Evolutionary conservation across 805 yeast species (phyloP), one percentile per base, ranked within the genome.

Genomic region (Ogataea ramenticola): DNA sequence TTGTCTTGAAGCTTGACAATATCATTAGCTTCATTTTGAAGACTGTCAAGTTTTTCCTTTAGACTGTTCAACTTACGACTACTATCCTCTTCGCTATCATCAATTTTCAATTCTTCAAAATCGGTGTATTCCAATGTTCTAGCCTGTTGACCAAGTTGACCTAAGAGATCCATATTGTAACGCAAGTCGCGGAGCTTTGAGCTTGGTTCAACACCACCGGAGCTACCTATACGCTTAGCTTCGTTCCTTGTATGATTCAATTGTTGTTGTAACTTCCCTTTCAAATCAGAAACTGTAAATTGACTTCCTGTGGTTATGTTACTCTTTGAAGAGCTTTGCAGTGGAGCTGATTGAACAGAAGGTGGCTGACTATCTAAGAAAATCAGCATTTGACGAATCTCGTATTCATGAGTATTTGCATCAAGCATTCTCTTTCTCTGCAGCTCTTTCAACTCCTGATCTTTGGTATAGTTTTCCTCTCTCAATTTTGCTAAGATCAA

Each of bases 121-220:
- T 88, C 93, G 19, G 86, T 83, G 76, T 79, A 82, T 59, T 91
- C 97, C 46, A 91, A 70, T 55, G 84, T 86, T 47, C 95, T 68
- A 0, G 96, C 96, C 67, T 87, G 86, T 40, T 77, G 75, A 57
- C 86, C 96, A 67, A 86, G 86, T 40, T 77, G 75, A 57, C 86
- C 96, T 43, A 90, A 71, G 49, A 78, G 82, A 46, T 86, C 95
- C 96, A 88, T 88, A 57, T 82, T 76, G 53, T 82, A 86, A 44
- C 96, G 71, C 53, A 90, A 69, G 37, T 78, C 81, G 47, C 93
- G 72, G 42, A 89, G 65, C 50, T 91, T 70, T 3, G 84, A 75
- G 53, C 84, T 83, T 3, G 96, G 95, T 57, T 86, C 95, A 24
- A 81, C 75, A 26, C 72, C 69, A 6, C 49, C 74, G 57, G 40